phyloP scores from a whole-genome alignment of 805 yeast species.

The Wickerhamiella hasegawae region DNA sequence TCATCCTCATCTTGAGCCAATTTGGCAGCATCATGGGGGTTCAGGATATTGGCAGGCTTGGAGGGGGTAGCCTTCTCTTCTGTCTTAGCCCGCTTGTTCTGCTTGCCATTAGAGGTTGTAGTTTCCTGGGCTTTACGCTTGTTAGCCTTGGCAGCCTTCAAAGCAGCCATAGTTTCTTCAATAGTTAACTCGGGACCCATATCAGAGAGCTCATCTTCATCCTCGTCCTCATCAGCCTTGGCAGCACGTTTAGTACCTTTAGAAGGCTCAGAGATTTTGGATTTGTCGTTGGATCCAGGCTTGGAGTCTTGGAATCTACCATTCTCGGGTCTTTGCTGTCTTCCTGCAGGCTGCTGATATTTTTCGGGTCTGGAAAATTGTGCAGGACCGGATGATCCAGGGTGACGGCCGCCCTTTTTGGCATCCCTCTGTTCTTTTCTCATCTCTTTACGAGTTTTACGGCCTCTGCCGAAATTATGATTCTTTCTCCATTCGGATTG shows the following conservation, averaged over 20 bases:
- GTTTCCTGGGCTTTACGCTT: no score
- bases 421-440: conserved; percentile 8
- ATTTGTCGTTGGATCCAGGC: background rate
- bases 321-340: background rate
- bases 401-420: no score
- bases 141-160: conserved; percentile 16
- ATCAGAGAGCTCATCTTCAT: background rate
- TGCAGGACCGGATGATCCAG: no score
- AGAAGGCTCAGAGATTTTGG: background rate
- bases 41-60: background rate
- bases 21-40: background rate
- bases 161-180: conserved; percentile 19
- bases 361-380: no score
- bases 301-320: background rate
- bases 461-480: conserved; percentile 9
- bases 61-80: background rate
- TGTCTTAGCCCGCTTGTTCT: background rate
- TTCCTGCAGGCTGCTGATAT: conserved; percentile 10
- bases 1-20: conserved; percentile 41
- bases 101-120: conserved; percentile 1
- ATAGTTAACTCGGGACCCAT: conserved; percentile 3
- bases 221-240: background rate
- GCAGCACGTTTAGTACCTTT: background rate
- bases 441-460: conserved; percentile 12
- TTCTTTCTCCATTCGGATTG: conserved; percentile 12